Evolutionary conservation across 2,329 filamentous ascomycete genomes (phyloP).

Genomic region (Hypoxylon rubiginosum): DNA sequence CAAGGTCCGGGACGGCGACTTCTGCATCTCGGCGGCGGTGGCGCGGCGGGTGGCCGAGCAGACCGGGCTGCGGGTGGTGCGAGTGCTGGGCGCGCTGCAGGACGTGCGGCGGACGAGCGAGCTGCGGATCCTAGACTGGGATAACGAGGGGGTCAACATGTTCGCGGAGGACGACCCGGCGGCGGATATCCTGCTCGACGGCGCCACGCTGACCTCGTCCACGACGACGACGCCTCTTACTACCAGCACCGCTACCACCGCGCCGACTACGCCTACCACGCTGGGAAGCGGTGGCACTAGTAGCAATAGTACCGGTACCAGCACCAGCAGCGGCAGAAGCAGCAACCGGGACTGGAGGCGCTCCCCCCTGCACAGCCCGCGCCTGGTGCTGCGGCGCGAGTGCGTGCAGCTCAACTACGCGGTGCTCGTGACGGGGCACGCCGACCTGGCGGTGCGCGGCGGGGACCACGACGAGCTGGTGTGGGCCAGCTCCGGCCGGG

Average conservation of each 20-base stretch:
- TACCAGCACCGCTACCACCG: too few relatives aligned
- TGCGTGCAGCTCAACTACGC: conserved; percentile 48
- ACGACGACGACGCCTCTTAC: too few relatives aligned
- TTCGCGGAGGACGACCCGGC: conserved; percentile 10
- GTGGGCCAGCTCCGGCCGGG: conserved; percentile 44
- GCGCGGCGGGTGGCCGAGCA: conserved; percentile 45
- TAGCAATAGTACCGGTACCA: too few relatives aligned
- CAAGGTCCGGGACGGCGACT: conserved; percentile 46
- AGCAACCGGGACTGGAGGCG: conserved; percentile 14
- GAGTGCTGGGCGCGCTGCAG: conserved; percentile 45
- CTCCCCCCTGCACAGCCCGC: conserved; percentile 33
- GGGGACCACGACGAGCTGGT: conserved; percentile 51
- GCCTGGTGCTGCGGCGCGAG: conserved; percentile 33
- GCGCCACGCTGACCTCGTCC: conserved; percentile 7
- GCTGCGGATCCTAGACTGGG: conserved; percentile 41
- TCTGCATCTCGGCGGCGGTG: conserved; percentile 49
- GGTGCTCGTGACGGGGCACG: conserved; percentile 47
- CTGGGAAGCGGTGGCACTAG: neutral
- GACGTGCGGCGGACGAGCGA: conserved; percentile 39
- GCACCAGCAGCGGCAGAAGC: neutral
- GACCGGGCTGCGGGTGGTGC: conserved; percentile 45
- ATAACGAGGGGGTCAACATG: conserved; percentile 34
- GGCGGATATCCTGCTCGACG: conserved; percentile 15
- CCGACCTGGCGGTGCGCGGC: conserved; percentile 48
- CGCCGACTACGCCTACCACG: neutral